Conservation (phyloP, 1,284 basidiomycete genomes). For the Porogramme epimiltina region DNA sequence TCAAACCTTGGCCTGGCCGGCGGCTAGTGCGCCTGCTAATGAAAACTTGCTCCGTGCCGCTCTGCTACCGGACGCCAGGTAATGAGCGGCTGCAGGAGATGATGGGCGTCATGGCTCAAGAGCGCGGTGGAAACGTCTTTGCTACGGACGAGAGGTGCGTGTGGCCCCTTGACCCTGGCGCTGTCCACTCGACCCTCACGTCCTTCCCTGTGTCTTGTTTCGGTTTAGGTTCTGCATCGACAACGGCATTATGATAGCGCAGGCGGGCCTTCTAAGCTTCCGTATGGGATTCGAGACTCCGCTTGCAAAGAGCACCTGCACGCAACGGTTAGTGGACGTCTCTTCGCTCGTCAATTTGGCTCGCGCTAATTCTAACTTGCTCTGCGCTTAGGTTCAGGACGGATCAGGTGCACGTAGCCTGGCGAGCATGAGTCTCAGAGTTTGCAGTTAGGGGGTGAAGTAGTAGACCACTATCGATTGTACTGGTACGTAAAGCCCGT, state of each 20-base stretch:
- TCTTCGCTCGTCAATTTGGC: too few species aligned
- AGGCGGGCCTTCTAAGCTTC: constrained; percentile 91
- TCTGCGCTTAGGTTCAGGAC: constrained; percentile 74
- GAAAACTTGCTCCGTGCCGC: neutral
- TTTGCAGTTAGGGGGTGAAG: neutral
- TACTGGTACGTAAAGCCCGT: constrained; percentile 11
- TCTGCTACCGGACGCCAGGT: constrained; percentile 45
- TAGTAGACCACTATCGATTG: neutral
- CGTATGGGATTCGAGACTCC: constrained; percentile 90
- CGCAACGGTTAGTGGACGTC: constrained; percentile 66
- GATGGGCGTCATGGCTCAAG: constrained; percentile 97
- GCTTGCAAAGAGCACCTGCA: constrained; percentile 81
- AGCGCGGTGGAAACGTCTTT: constrained; percentile 89
- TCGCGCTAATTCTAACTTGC: too few species aligned
- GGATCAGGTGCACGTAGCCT: constrained; percentile 87
- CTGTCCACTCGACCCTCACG: neutral
- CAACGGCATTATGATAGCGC: constrained; percentile 99
- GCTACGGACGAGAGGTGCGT: constrained; percentile 92
- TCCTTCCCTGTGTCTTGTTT: neutral
- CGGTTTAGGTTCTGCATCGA: constrained; percentile 91
- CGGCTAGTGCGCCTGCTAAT: neutral
- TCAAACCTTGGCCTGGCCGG: neutral
- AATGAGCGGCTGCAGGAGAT: constrained; percentile 95
- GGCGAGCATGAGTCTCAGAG: constrained; percentile 59
- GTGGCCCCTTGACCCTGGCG: constrained; percentile 1